phyloP scores from a whole-genome alignment of 805 yeast genomes.

The Candida michaelii region DNA sequence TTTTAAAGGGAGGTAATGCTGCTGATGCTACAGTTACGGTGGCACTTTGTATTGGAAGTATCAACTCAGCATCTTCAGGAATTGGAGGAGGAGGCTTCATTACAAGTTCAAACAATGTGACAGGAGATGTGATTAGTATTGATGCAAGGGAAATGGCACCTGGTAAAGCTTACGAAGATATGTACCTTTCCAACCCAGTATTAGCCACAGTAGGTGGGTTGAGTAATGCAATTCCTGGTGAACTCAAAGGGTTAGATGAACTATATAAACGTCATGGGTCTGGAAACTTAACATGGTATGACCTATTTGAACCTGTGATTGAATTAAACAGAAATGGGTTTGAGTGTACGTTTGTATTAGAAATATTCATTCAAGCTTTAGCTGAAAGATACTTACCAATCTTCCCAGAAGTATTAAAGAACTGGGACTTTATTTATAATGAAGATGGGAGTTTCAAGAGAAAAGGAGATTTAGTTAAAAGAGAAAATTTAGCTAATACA shows the following conservation, averaged over 20 bases:
- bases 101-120: constrained; percentile 25
- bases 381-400: constrained; percentile 22
- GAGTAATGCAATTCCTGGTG: constrained; percentile 92
- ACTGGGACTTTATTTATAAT: constrained; percentile 59
- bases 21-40: constrained; percentile 93
- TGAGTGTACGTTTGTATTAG: constrained; percentile 28
- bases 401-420: constrained; percentile 30
- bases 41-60: constrained; percentile 82
- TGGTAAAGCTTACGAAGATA: constrained; percentile 52
- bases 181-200: constrained; percentile 53
- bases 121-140: constrained; percentile 55
- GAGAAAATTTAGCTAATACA: constrained; percentile 67
- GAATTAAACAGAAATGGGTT: constrained; percentile 67
- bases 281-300: constrained; percentile 69
- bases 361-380: constrained; percentile 35
- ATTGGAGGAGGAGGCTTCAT: constrained; percentile 92
- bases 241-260: constrained; percentile 74
- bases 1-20: constrained; percentile 68
- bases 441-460: constrained; percentile 29
- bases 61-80: constrained; percentile 82
- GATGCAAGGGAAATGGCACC: constrained; percentile 95
- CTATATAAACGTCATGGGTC: constrained; percentile 64
- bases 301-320: constrained; percentile 74
- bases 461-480: constrained; percentile 58
- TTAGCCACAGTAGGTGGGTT: constrained; percentile 76